These are phyloP conservation scores for Acidiella bohemica DNA, from an alignment of 495 filamentous ascomycete genomes.

Conservation along the genomic window DNA sequence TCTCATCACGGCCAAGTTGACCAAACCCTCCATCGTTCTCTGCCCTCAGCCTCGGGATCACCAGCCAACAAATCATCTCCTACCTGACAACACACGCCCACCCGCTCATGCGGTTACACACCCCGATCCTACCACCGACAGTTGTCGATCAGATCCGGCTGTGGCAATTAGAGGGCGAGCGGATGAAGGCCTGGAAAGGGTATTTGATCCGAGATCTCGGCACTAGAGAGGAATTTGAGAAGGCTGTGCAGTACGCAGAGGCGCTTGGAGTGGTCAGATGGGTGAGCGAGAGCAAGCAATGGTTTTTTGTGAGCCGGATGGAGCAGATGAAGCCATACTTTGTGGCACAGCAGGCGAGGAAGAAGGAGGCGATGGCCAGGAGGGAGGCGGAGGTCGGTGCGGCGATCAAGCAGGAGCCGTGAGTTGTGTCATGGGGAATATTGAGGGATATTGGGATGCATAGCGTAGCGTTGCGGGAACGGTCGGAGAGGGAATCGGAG, in stretches of 20 bases:
- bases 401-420: constrained; percentile 3
- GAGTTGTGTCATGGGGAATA: background rate
- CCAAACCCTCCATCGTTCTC: constrained; percentile 70
- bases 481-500: too few relatives aligned
- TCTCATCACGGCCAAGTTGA: constrained; percentile 79
- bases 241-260: constrained; percentile 62
- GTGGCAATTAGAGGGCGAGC: constrained; percentile 94
- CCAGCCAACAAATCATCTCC: constrained; percentile 79
- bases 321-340: constrained; percentile 19
- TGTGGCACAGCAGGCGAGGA: constrained; percentile 6
- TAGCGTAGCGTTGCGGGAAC: constrained; percentile 3
- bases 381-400: constrained; percentile 2
- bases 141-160: constrained; percentile 95
- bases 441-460: background rate
- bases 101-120: constrained; percentile 60
- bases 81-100: constrained; percentile 80
- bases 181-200: constrained; percentile 67
- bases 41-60: constrained; percentile 84
- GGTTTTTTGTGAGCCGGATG: constrained; percentile 20
- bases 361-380: constrained; percentile 3
- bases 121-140: constrained; percentile 71
- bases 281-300: constrained; percentile 8
- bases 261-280: constrained; percentile 68
- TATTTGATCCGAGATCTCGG: constrained; percentile 86
- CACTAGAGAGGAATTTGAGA: constrained; percentile 59